Base-by-base conservation (phyloP, 805 yeast genomes). In the Starmerella apicola region DNA sequence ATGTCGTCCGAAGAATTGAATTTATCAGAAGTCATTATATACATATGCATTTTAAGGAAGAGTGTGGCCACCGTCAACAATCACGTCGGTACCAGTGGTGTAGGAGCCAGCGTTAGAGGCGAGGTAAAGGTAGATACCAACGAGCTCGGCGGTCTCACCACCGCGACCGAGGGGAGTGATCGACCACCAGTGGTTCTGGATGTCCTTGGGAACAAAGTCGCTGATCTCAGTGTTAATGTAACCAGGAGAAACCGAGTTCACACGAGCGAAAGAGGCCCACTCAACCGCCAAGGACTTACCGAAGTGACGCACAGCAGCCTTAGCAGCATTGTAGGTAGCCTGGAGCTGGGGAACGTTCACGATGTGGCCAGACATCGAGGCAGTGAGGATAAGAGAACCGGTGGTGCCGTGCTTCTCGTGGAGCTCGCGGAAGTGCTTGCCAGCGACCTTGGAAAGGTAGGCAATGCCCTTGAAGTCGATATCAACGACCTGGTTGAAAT, bases 201-300 rank as follows among this genome's bases (percentile, higher is more conserved):
- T 62, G 31, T 68, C 71, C 36, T 55, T 51, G 25, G 72, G 70
- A 5, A 70, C 56, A 36, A 63, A 64, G 48, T 64, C 67, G 5
- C 76, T 67, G 47, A 82, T 67, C 46, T 78, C 83, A 7, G 93
- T 80, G 43, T 70, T 71, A 45, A 81, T 78, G 65, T 83, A 82
- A n/a, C 94, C 94, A 18, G 94, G 94, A 13, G 84, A 76, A 23
- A 82, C 71, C 22, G 81, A 66, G 65, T 82, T 82, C 42, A 78
- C 88, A 50, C 94, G 71, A n/a, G 88, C 93, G 54, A 79, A 80
- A 1, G 76, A 72, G n/a, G 85, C 74, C 86, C 91, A 84, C 63
- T 84, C 95, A 31, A 83, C 75, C 13, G 94, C 88, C 48, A 83
- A 65, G 1, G 91, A 81, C 58, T 68, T 77, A 26, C 79, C 73